Percentiles rank a stretch among this genome's conserved stretches.
Evolutionary conservation across 345 rosid species (phyloP).

Genomic region (Eucalyptus fibrosa): DNA sequence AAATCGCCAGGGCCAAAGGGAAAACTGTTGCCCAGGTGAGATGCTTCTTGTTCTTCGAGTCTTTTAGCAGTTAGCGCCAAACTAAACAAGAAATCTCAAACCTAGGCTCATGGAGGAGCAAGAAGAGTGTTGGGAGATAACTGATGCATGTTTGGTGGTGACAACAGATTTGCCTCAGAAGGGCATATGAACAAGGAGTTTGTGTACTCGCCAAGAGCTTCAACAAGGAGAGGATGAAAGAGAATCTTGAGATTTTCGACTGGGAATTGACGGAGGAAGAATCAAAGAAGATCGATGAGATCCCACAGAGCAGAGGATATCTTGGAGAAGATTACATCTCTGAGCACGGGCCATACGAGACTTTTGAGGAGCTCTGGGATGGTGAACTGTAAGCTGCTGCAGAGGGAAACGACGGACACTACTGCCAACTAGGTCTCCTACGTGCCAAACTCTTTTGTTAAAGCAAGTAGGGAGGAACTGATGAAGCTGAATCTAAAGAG

Average conservation of each 20-base stretch:
- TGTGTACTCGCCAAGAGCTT: conserved; percentile 1
- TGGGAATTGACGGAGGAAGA: conserved; percentile 1
- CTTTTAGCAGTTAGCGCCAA: neutral
- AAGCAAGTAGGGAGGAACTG: neutral
- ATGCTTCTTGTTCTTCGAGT: neutral
- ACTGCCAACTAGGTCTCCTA: neutral
- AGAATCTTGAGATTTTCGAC: neutral
- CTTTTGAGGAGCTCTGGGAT: conserved; percentile 3
- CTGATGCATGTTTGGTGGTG: neutral
- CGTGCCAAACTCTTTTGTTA: neutral
- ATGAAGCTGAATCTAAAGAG: neutral
- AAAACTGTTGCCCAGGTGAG: conserved; percentile 73
- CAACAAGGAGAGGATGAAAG: conserved; percentile 2
- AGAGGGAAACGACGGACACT: neutral
- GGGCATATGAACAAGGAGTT: neutral
- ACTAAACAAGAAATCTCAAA: neutral
- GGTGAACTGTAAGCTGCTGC: neutral
- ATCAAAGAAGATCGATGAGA: neutral
- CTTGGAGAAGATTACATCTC: neutral
- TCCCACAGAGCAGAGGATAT: neutral
- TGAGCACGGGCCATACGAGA: neutral
- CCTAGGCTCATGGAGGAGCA: neutral
- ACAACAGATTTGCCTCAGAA: neutral
- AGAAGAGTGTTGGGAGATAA: neutral
- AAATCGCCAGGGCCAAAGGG: conserved; percentile 49